Evolutionary conservation across 208 protist genomes (phyloP), one percentile per base, ranked within the genome.

Genomic region (Acanthamoeba healyi): DNA sequence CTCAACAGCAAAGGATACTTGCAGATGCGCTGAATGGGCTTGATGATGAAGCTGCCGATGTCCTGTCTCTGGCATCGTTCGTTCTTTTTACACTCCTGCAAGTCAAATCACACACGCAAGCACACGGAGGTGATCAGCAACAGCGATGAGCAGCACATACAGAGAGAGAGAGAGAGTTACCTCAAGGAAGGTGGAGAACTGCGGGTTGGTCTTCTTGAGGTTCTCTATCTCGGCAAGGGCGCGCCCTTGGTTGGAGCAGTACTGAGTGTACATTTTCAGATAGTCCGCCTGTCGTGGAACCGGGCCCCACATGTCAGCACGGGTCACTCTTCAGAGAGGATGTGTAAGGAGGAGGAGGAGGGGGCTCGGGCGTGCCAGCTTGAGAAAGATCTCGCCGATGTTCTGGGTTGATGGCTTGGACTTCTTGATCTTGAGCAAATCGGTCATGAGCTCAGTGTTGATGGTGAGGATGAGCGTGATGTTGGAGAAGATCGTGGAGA

Each of bases 11-110:
- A n/a, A 1, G 82, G 82, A 44, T 90, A 90, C 38, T 90, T 90
- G 40, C 82, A 90, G 51, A 90, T 90, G 29, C 82, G 82, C 36
- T 90, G 82, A 46, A 90, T 90, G 82, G 82, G 82, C 82, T 90
- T 90, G 56, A 90, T 90, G 82, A 90, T 90, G 82, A 90, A 90
- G 82, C 82, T 90, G 29, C 82, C 82, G 32, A 90, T 90, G 54
- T 90, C 82, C 26, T 90, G 82, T 22, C 82, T 32, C 32, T 90
- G 82, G 44, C 82, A 90, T 5, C 82, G 46, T 42, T 61, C 54
- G 26, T 90, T 90, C 26, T 70, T 90, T 34, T 90, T 90, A 42
- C 82, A 90, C 42, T 90, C 54, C 82, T 90, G 82, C n/a, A 72
- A 40, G 24, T 56, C 49, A 74, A 74, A 15, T 17, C n/a, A n/a